Base-by-base conservation (phyloP, 23 red algal genomes). In the Gracilaria vermiculophylla region DNA sequence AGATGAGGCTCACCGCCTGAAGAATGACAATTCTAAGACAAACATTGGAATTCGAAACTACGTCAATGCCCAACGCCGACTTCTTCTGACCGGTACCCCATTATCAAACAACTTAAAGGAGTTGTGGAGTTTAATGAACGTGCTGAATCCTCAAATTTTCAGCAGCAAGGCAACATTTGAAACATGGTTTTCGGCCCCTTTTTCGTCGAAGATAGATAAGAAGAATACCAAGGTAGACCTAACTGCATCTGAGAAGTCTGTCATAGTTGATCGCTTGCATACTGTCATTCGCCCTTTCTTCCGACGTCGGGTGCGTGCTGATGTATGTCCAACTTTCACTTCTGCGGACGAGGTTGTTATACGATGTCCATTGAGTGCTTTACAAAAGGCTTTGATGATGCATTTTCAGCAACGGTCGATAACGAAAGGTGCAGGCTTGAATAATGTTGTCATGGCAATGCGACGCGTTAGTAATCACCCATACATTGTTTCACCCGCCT, bases 1-100 rank as follows among this genome's bases (percentile, higher is more conserved):
- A 29, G 96, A 98, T 87, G 96, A 98, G 69, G 96, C 86, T 35
- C 96, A 98, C 62, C 86, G 96, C n/a, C 50, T 98, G 87, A 98
- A 98, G 57, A 93, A 95, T 34, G 72, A 85, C 52, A 86, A 92
- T 48, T 88, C 86, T 36, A 92, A 85, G 62, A 73, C 93, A 34
- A 77, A 90, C 31, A 21, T 60, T 37, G 82, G 70, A 14, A 87
- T 98, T 42, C 51, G 90, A 29, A 66, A 65, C 61, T 83, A 80
- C 50, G 44, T 71, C 43, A 70, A 80, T n/a, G 82, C 88, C 40
- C 72, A 80, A 33, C 69, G 91, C 16, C 85, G 96, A 19, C 66
- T 98, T 24, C 87, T 98, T 16, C 64, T 98, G 86, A 98, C 96
- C 11, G 96, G 96, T 65, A 98, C 96, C 23, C 96, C 96, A 9